Evolutionary conservation across 768 basidiomycete species (phyloP).

Genomic region (Xerocomellus dryophilus): DNA sequence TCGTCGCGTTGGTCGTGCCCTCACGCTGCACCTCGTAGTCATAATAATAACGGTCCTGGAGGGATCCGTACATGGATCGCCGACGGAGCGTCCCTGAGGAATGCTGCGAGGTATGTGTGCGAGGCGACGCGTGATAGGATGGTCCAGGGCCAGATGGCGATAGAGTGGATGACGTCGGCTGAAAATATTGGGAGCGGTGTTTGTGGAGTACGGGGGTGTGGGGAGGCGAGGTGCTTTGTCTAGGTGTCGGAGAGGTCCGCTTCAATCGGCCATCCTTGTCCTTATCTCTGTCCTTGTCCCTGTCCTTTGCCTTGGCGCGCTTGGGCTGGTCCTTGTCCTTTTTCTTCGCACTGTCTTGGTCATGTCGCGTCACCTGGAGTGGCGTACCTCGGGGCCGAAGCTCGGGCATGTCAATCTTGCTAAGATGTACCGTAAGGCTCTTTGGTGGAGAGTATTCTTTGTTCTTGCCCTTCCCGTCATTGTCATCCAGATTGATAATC

Average conservation of each 20-base stretch:
- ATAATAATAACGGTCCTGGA: neutral
- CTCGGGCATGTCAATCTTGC: conserved; percentile 87
- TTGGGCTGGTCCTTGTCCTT: conserved; percentile 16
- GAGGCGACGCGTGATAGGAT: neutral
- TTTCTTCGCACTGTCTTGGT: conserved; percentile 6
- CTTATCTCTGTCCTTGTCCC: conserved; percentile 35
- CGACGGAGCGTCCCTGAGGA: conserved; percentile 4
- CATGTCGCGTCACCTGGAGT: neutral
- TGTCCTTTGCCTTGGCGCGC: conserved; percentile 32
- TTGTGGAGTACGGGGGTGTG: conserved; percentile 7
- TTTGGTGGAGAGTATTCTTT: conserved; percentile 63
- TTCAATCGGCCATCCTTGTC: conserved; percentile 4
- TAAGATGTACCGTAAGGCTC: conserved; percentile 68
- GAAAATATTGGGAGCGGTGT: conserved; percentile 20
- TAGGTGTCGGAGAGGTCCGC: neutral
- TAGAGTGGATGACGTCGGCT: conserved; percentile 32
- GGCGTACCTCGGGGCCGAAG: conserved; percentile 36
- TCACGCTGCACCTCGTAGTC: neutral
- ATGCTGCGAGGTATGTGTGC: neutral
- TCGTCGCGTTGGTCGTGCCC: neutral
- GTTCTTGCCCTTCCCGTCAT: conserved; percentile 40
- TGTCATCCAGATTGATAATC: conserved; percentile 62
- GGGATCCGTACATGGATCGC: conserved; percentile 20
- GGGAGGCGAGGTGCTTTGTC: conserved; percentile 10
- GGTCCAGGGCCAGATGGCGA: conserved; percentile 19